phyloP scores from a whole-genome alignment of 371 early-diverging fungal species.

The Circinella umbellata region DNA sequence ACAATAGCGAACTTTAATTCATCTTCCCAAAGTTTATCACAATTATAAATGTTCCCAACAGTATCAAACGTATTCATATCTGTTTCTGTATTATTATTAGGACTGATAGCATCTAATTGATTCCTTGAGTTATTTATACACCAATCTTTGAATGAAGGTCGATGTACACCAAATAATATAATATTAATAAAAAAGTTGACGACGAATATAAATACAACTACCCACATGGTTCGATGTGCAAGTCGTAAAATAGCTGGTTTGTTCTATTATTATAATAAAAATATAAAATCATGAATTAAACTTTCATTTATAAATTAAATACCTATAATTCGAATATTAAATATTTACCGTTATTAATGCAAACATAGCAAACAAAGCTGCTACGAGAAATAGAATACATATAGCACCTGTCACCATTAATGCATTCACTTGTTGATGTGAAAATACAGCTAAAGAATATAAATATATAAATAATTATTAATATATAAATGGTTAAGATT shows the following conservation, averaged over 20 bases:
- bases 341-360: constrained; percentile 29
- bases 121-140: constrained; percentile 28
- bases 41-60: constrained; percentile 41
- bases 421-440: constrained; percentile 32
- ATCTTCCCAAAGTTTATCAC: constrained; percentile 46
- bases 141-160: constrained; percentile 30
- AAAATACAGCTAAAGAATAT: constrained; percentile 47
- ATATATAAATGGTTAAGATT: not conserved
- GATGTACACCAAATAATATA: constrained; percentile 36
- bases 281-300: not conserved
- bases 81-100: not conserved
- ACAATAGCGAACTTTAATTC: constrained; percentile 42
- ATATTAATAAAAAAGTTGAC: constrained; percentile 30
- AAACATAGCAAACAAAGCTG: constrained; percentile 34
- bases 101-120: constrained; percentile 13
- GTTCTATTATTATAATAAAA: not conserved
- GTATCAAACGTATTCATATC: constrained; percentile 13
- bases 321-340: too few relatives aligned
- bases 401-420: constrained; percentile 36
- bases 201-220: constrained; percentile 24
- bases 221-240: constrained; percentile 28
- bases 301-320: too few relatives aligned
- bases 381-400: constrained; percentile 36
- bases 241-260: constrained; percentile 19
- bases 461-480: not conserved